Evolutionary conservation across 129 eudicot genomes (phyloP).

Genomic region (Artemisia argyi): DNA sequence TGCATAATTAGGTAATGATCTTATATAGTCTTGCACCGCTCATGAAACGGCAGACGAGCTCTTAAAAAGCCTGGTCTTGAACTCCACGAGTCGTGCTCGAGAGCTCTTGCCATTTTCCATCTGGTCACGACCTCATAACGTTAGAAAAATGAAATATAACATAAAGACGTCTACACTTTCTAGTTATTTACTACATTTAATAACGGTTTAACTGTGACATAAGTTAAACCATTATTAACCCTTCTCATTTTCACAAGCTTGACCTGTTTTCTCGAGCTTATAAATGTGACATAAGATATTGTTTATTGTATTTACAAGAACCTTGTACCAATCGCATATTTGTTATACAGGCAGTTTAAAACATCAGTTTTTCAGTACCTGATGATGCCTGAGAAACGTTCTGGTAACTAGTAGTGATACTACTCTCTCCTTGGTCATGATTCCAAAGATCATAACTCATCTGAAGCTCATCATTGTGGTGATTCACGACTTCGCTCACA

Average conservation of each 20-base stretch:
- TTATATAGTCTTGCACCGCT: conserved; percentile 13
- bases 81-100: conserved; percentile 71
- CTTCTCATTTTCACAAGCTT: not conserved
- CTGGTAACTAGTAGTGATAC: conserved; percentile 24
- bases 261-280: not conserved
- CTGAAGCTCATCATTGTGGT: conserved; percentile 36
- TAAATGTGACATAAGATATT: too few relatives aligned
- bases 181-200: not conserved
- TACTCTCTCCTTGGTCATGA: conserved; percentile 33
- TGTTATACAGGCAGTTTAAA: not conserved
- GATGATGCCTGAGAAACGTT: conserved; percentile 29
- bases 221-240: not conserved
- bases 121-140: conserved; percentile 66
- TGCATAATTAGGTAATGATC: conserved; percentile 43
- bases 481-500: conserved; percentile 28
- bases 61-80: conserved; percentile 70
- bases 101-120: conserved; percentile 76
- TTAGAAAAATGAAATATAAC: conserved; percentile 30
- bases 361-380: conserved; percentile 48
- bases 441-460: conserved; percentile 41
- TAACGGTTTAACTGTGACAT: not conserved
- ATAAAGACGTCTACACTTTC: not conserved
- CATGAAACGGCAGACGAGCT: conserved; percentile 16
- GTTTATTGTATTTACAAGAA: not conserved
- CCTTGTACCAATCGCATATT: not conserved